Conservation (phyloP, 2,329 filamentous ascomycete genomes). For the Alternaria dauci region DNA sequence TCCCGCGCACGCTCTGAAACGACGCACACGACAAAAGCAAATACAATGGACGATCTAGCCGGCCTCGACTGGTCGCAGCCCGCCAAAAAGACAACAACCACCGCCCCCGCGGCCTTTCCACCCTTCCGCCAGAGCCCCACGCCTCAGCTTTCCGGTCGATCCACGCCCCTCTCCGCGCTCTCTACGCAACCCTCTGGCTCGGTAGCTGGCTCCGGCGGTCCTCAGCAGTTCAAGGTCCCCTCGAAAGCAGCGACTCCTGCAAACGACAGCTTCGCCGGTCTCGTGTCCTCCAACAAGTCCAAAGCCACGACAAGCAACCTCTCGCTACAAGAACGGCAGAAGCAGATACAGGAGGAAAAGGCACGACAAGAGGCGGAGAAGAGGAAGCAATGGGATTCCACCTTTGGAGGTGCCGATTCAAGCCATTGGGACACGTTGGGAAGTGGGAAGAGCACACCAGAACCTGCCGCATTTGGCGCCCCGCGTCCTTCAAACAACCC, state of each 20-base stretch:
- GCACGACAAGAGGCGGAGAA: constrained; percentile 78
- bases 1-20: constrained; percentile 13
- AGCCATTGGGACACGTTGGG: constrained; percentile 80
- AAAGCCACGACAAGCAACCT: constrained; percentile 73
- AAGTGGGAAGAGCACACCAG: constrained; percentile 58
- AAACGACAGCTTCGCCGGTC: constrained; percentile 78
- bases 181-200: constrained; percentile 53
- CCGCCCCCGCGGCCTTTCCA: constrained; percentile 42
- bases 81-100: constrained; percentile 39
- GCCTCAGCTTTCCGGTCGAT: constrained; percentile 52
- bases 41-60: constrained; percentile 60
- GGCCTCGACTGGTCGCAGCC: constrained; percentile 58
- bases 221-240: constrained; percentile 56
- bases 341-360: constrained; percentile 79
- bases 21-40: constrained; percentile 29
- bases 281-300: constrained; percentile 69
- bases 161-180: constrained; percentile 49
- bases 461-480: constrained; percentile 47
- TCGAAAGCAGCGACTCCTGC: constrained; percentile 62
- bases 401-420: constrained; percentile 73
- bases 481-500: constrained; percentile 33
- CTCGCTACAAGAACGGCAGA: constrained; percentile 70
- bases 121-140: constrained; percentile 49
- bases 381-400: constrained; percentile 73
- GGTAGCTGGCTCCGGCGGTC: constrained; percentile 40